Evolutionary conservation across 2,329 filamentous ascomycete species (phyloP).

Genomic region (Ceratocystis smalleyi): DNA sequence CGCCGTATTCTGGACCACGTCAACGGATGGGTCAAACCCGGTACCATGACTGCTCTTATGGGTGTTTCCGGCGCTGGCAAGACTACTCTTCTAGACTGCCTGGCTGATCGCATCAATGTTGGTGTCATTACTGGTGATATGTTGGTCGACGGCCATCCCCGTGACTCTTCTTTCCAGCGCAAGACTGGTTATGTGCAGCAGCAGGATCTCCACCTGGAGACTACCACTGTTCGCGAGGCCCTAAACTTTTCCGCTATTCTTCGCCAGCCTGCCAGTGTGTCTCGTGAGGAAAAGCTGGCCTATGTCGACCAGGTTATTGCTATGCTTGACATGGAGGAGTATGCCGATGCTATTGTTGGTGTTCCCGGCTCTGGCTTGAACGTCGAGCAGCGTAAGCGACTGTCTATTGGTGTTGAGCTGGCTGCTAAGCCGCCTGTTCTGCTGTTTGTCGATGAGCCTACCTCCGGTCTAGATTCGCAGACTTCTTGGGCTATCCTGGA

Average conservation of each 20-base stretch:
- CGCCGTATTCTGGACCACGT: conserved; percentile 71
- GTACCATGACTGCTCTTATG: conserved; percentile 80
- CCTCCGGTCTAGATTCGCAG: conserved; percentile 82
- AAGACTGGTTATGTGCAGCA: conserved; percentile 89
- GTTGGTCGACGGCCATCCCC: conserved; percentile 47
- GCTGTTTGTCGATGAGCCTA: conserved; percentile 88
- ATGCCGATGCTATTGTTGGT: conserved; percentile 81
- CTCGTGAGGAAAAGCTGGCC: conserved; percentile 60
- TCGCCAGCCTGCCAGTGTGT: conserved; percentile 62
- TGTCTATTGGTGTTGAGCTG: conserved; percentile 92
- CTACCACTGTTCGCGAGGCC: conserved; percentile 75
- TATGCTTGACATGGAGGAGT: conserved; percentile 76
- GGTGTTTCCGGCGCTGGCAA: conserved; percentile 88
- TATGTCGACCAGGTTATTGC: conserved; percentile 88
- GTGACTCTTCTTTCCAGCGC: conserved; percentile 73
- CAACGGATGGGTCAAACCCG: conserved; percentile 87
- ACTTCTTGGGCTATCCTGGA: conserved; percentile 86
- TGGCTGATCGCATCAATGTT: conserved; percentile 76
- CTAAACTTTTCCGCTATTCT: conserved; percentile 74
- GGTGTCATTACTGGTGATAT: conserved; percentile 79
- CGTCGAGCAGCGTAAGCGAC: conserved; percentile 53
- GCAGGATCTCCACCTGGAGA: conserved; percentile 75
- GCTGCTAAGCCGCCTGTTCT: conserved; percentile 80
- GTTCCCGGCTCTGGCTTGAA: conserved; percentile 76
- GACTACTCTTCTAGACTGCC: conserved; percentile 73